A percentile compares a stretch with the other conserved stretches of the same genome.
Conservation (phyloP, 371 early-diverging fungal genomes). For the Mycotypha africana region DNA sequence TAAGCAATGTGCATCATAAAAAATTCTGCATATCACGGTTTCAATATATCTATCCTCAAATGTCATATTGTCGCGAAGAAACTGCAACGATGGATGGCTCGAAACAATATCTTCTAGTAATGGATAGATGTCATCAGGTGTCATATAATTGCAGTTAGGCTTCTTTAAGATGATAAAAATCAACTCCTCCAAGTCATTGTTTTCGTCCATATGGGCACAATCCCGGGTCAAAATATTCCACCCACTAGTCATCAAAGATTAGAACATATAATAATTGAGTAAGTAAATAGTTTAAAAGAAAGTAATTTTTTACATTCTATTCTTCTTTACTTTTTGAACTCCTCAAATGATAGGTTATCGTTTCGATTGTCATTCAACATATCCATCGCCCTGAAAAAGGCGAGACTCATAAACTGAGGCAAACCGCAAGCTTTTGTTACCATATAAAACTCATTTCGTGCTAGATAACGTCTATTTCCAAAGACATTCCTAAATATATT, state of each 20-base stretch:
- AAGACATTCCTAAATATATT: too few relatives aligned
- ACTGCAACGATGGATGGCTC: constrained; percentile 84
- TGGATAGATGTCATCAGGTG: constrained; percentile 42
- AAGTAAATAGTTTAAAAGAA: too few relatives aligned
- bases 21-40: constrained; percentile 86
- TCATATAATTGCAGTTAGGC: constrained; percentile 20
- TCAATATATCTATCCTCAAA: constrained; percentile 76
- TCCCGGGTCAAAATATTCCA: too few relatives aligned
- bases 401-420: constrained; percentile 57
- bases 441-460: constrained; percentile 44
- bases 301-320: not conserved
- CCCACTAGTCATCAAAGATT: too few relatives aligned
- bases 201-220: too few relatives aligned
- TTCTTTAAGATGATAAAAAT: constrained; percentile 32
- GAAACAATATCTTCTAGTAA: constrained; percentile 61
- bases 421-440: constrained; percentile 53
- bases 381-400: constrained; percentile 52
- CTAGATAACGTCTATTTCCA: constrained; percentile 7
- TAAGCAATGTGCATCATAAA: constrained; percentile 64
- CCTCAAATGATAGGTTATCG: constrained; percentile 1
- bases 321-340: constrained; percentile 1
- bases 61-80: constrained; percentile 66
- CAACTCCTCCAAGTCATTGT: constrained; percentile 31
- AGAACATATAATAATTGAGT: too few relatives aligned
- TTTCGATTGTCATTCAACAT: constrained; percentile 7